A percentile compares a stretch with the other conserved stretches of the same genome.
Conservation (phyloP, 768 basidiomycete genomes). For the Hemileccinum rubropunctum region DNA sequence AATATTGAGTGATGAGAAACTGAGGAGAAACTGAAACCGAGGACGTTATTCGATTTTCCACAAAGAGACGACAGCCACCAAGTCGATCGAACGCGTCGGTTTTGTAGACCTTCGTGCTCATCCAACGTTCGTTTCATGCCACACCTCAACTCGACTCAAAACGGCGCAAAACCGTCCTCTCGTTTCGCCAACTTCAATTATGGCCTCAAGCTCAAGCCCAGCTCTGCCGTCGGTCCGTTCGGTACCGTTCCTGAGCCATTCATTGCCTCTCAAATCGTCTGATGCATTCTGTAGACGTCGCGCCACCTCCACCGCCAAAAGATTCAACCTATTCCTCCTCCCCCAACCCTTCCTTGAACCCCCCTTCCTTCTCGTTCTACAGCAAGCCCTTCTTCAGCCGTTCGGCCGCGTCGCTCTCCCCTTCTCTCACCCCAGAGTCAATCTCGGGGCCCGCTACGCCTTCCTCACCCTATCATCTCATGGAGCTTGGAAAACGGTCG, state of each 20-base stretch:
- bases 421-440: slow-evolving; percentile 30
- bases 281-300: slow-evolving; percentile 8
- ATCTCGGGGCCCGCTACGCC: slow-evolving; percentile 17
- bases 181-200: slow-evolving; percentile 34
- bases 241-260: not conserved
- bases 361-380: slow-evolving; percentile 9
- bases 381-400: slow-evolving; percentile 38
- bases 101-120: too few species aligned
- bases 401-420: slow-evolving; percentile 47
- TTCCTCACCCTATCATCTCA: not conserved
- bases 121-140: slow-evolving; percentile 2
- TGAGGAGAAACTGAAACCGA: too few species aligned
- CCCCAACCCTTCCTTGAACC: slow-evolving; percentile 1
- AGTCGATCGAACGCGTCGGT: too few species aligned
- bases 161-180: slow-evolving; percentile 29
- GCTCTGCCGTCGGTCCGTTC: slow-evolving; percentile 1
- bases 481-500: not conserved
- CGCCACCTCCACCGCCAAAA: slow-evolving; percentile 59
- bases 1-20: too few species aligned
- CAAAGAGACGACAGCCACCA: too few species aligned
- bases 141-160: slow-evolving; percentile 8
- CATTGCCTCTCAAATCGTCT: not conserved
- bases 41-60: too few species aligned
- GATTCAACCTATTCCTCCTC: slow-evolving; percentile 37
- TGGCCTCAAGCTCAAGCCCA: slow-evolving; percentile 38